These are phyloP conservation scores for Drosera capensis DNA, from an alignment of 148 eudicot species.

Conservation along the genomic window DNA sequence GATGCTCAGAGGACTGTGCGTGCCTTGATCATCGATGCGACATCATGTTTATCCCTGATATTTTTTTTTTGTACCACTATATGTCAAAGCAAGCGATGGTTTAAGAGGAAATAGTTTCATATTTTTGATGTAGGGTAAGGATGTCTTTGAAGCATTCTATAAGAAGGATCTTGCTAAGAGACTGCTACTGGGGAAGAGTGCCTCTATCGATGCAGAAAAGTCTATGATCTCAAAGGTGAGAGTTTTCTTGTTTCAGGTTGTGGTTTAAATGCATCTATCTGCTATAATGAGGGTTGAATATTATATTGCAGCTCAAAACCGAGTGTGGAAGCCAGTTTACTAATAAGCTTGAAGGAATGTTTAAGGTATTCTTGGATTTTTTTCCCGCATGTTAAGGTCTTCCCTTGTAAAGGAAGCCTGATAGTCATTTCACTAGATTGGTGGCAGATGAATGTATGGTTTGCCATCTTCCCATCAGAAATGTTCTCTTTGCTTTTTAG, in stretches of 20 bases:
- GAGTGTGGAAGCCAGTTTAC: slow-evolving; percentile 98
- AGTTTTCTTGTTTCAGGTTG: neutral
- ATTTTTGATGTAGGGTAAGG: slow-evolving; percentile 59
- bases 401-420: neutral
- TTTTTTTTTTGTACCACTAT: too few relatives aligned
- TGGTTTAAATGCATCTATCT: neutral
- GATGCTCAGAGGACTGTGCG: too few relatives aligned
- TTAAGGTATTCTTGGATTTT: slow-evolving; percentile 51
- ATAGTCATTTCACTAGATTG: too few relatives aligned
- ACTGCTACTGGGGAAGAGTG: slow-evolving; percentile 89
- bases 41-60: too few relatives aligned
- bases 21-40: too few relatives aligned
- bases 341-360: slow-evolving; percentile 99
- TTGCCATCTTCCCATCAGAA: too few relatives aligned
- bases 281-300: too few relatives aligned
- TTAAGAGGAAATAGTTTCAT: too few relatives aligned
- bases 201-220: slow-evolving; percentile 97
- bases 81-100: too few relatives aligned
- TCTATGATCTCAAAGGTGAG: slow-evolving; percentile 92
- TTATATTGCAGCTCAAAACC: slow-evolving; percentile 67
- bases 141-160: slow-evolving; percentile 97
- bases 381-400: neutral
- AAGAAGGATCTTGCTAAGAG: slow-evolving; percentile 97
- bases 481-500: too few relatives aligned
- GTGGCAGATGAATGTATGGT: too few relatives aligned